A percentile compares a stretch with the other conserved stretches of the same genome.
These are phyloP conservation scores for Diaporthe eres DNA, from an alignment of 2,329 filamentous ascomycete genomes.

Conservation along the genomic window DNA sequence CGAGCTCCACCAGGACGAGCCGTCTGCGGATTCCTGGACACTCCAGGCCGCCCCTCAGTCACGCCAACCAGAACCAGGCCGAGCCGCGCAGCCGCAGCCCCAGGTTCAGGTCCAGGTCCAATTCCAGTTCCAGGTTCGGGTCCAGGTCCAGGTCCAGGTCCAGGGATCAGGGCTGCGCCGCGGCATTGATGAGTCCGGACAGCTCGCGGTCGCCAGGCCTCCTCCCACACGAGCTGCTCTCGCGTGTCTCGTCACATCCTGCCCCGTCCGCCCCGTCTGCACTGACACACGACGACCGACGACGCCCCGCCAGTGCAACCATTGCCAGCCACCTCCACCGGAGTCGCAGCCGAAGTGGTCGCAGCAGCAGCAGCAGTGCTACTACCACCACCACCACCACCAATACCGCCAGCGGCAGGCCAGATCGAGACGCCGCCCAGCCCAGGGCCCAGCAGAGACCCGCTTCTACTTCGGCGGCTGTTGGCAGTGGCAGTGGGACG, in stretches of 20 bases:
- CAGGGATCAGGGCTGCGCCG: slow-evolving; percentile 27
- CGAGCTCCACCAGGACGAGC: slow-evolving; percentile 24
- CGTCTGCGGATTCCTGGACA: slow-evolving; percentile 28
- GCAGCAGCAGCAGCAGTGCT: not conserved
- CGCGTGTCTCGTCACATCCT: slow-evolving; percentile 23
- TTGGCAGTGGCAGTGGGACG: not conserved
- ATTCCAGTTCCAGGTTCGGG: slow-evolving; percentile 1
- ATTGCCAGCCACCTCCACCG: slow-evolving; percentile 21
- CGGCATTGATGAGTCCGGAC: slow-evolving; percentile 30
- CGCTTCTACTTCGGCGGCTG: slow-evolving; percentile 6
- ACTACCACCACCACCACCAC: not conserved
- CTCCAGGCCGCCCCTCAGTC: slow-evolving; percentile 21
- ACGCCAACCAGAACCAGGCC: slow-evolving; percentile 15
- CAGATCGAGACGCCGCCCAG: slow-evolving; percentile 5
- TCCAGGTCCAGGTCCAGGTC: slow-evolving; percentile 23
- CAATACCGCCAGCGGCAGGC: not conserved
- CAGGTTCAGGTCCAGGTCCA: not conserved
- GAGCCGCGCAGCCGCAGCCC: slow-evolving; percentile 15
- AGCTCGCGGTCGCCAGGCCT: slow-evolving; percentile 22
- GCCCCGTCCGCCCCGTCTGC: slow-evolving; percentile 25
- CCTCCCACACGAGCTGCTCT: slow-evolving; percentile 22
- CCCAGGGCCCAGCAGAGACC: slow-evolving; percentile 25
- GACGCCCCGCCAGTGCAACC: slow-evolving; percentile 32
- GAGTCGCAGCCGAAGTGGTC: slow-evolving; percentile 10
- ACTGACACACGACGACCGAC: slow-evolving; percentile 34